Conservation (phyloP, 768 basidiomycete genomes). For the Pulveroboletus frians region DNA sequence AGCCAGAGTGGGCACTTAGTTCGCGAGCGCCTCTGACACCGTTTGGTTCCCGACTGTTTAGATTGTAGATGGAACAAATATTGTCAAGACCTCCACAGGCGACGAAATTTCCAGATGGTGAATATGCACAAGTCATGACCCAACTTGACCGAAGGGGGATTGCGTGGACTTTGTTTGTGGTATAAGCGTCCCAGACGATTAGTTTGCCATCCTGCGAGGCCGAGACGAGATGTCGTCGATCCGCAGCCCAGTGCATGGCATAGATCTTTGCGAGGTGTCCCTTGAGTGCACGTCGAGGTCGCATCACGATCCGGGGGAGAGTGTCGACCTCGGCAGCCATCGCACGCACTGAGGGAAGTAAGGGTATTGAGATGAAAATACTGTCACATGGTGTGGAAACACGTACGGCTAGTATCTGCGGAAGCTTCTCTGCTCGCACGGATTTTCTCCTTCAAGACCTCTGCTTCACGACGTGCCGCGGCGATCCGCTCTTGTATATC, state of each 20-base stretch:
- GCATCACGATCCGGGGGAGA: constrained; percentile 94
- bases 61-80: constrained; percentile 97
- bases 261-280: constrained; percentile 99
- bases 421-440: constrained; percentile 93
- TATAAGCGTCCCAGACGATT: constrained; percentile 99
- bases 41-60: constrained; percentile 68
- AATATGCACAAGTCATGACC: constrained; percentile 99
- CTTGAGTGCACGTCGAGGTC: constrained; percentile 88
- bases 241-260: constrained; percentile 99
- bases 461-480: constrained; percentile 93
- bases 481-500: constrained; percentile 93
- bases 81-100: constrained; percentile 99
- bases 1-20: constrained; percentile 95
- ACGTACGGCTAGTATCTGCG: constrained; percentile 95
- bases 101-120: constrained; percentile 94
- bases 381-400: constrained; percentile 1
- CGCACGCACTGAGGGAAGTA: constrained; percentile 68
- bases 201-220: constrained; percentile 99
- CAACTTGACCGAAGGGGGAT: constrained; percentile 96
- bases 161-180: constrained; percentile 99
- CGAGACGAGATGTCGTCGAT: constrained; percentile 95
- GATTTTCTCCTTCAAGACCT: constrained; percentile 98
- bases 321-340: constrained; percentile 97
- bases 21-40: constrained; percentile 90
- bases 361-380: constrained; percentile 13